A percentile compares a stretch with the other conserved stretches of the same genome.
Evolutionary conservation across 1,139 yeast species (phyloP).

Genomic region (Geotrichum histeridarum): DNA sequence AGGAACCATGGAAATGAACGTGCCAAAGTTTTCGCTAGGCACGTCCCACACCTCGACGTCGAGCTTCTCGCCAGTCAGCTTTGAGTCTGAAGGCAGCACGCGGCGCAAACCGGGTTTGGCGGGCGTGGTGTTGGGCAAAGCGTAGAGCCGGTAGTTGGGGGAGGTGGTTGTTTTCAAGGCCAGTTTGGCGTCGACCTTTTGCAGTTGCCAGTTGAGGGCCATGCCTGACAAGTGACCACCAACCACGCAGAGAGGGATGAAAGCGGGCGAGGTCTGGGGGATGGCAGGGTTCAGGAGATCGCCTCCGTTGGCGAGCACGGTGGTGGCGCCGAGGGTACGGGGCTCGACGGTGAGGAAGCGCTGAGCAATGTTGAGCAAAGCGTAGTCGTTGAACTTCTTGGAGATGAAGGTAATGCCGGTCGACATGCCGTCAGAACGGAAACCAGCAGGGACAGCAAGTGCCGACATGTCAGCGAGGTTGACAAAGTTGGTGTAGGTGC

Average conservation of each 20-base stretch:
- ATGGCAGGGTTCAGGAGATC: conserved; percentile 41
- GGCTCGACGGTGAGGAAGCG: conserved; percentile 54
- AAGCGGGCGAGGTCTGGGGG: conserved; percentile 39
- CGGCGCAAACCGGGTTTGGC: conserved; percentile 91
- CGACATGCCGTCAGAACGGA: conserved; percentile 78
- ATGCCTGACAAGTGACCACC: conserved; percentile 91
- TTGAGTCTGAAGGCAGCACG: conserved; percentile 40
- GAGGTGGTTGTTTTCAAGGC: conserved; percentile 64
- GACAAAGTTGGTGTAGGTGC: conserved; percentile 94
- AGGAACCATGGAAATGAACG: conserved; percentile 80
- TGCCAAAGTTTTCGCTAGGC: conserved; percentile 72
- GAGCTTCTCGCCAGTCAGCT: conserved; percentile 53
- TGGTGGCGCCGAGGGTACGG: conserved; percentile 45
- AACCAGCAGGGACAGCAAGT: conserved; percentile 85
- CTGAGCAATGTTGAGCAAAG: conserved; percentile 76
- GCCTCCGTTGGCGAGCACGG: conserved; percentile 31
- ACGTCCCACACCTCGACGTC: conserved; percentile 77
- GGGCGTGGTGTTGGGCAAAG: conserved; percentile 68
- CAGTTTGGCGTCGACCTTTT: conserved; percentile 75
- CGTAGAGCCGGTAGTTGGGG: conserved; percentile 68
- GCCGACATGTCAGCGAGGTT: conserved; percentile 92
- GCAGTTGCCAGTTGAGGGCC: conserved; percentile 91
- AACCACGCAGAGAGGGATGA: conserved; percentile 77
- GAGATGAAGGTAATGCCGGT: conserved; percentile 85
- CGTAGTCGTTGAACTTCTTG: conserved; percentile 78